Conservation (phyloP, 2,329 filamentous ascomycete genomes). For the Pestalotiopsis fici region DNA sequence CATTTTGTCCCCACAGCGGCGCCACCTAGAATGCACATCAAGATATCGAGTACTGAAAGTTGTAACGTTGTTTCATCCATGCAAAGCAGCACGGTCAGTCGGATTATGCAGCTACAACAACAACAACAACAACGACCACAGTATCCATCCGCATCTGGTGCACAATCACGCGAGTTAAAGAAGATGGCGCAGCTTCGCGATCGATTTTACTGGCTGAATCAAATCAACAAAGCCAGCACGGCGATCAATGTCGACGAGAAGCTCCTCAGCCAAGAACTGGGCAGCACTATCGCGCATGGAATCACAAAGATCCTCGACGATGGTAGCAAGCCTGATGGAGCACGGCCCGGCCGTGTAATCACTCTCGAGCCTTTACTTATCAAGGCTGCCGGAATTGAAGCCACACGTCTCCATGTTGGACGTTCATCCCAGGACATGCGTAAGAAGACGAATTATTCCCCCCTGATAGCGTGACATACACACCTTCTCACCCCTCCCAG, state of each 20-base stretch:
- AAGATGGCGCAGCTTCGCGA: slow-evolving; percentile 1
- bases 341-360: neutral
- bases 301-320: neutral
- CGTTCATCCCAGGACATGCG: slow-evolving; percentile 8
- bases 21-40: neutral
- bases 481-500: neutral
- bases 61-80: neutral
- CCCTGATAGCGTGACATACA: neutral
- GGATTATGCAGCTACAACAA: too few species aligned
- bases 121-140: neutral
- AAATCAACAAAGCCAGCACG: slow-evolving; percentile 7
- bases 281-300: neutral
- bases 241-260: slow-evolving; percentile 1
- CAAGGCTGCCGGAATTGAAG: slow-evolving; percentile 1
- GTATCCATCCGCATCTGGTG: too few species aligned
- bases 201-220: slow-evolving; percentile 6
- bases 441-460: neutral
- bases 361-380: slow-evolving; percentile 7
- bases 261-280: neutral
- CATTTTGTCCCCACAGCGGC: neutral
- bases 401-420: slow-evolving; percentile 3
- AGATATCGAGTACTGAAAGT: neutral
- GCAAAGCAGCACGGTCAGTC: neutral
- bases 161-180: neutral
- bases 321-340: neutral